Base-by-base conservation (phyloP, 306 rosid species). In the Echinosophora koreensis region DNA sequence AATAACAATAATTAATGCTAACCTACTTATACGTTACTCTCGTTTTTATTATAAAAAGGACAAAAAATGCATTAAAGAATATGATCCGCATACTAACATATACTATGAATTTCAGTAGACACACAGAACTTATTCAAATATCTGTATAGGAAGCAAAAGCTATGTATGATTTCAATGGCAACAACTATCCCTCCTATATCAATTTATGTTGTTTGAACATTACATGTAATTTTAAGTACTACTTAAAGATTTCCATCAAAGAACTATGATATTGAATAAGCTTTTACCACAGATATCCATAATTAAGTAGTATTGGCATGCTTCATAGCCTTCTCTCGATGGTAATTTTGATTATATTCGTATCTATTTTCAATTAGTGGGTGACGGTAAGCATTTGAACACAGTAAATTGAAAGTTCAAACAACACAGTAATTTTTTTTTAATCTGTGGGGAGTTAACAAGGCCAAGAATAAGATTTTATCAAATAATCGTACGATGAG, bases 231-330 rank as follows among this genome's bases (percentile, higher is more conserved):
- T 46, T 27, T 30, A 46, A 13, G 27, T 27, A 46, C 41, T 42
- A 17, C 71, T 4, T 35, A 17, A n/a, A 32, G 14, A 37, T 18
- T 6, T 67, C 73, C 56, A 28, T 49, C 5, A 17, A 10, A 42
- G 42, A 60, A 70, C 61, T n/a, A 68, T 47, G 46, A 47, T 49
- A 69, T 50, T 69, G 22, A 0, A 54, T 14, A 47, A 69, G 32
- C 8, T 68, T 68, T 47, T 49, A 30, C n/a, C 14, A 49, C 28
- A 68, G 46, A 68, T 35, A 70, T 52, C 17, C 34, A 70, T 12
- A 8, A 58, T 28, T 58, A 32, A 69, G 62, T 70, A 69, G 32
- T 12, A 32, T 50, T 50, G 34, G n/a, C 73, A 30, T 68, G 59
- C 61, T 69, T 5, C 61, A 15, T 15, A 5, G 11, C 30, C 3